phyloP scores from a whole-genome alignment of 495 filamentous ascomycete genomes.

The Thermothielavioides terrestris region DNA sequence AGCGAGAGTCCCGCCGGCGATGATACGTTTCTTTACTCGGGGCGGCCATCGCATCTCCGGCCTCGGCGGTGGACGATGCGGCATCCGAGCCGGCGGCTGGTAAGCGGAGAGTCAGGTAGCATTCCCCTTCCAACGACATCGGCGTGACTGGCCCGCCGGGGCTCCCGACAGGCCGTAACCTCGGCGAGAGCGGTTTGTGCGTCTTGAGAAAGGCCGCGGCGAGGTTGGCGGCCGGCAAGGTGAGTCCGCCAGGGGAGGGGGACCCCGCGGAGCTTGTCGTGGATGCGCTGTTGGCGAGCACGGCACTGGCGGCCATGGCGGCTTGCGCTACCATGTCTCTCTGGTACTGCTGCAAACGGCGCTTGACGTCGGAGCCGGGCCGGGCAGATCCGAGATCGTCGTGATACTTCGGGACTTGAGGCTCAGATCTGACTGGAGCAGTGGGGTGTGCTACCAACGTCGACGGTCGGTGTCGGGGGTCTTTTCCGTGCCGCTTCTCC shows the following conservation, averaged over 20 bases:
- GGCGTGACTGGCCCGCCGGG: conserved; percentile 75
- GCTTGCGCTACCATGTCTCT: conserved; percentile 52
- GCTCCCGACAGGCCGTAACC: conserved; percentile 59
- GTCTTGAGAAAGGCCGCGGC: conserved; percentile 16
- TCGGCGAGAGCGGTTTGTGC: conserved; percentile 51
- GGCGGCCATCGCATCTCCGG: background rate
- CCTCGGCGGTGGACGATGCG: background rate
- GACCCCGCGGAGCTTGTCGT: conserved; percentile 4
- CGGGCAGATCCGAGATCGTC: conserved; percentile 19
- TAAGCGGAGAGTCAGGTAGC: conserved; percentile 44
- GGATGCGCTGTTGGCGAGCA: conserved; percentile 22
- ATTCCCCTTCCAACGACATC: conserved; percentile 53
- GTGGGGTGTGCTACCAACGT: conserved; percentile 10
- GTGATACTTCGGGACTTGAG: conserved; percentile 21
- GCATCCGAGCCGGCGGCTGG: background rate
- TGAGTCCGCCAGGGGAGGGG: background rate
- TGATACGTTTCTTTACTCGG: background rate
- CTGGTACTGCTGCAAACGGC: conserved; percentile 50
- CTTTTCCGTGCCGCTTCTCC: conserved; percentile 27
- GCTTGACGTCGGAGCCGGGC: conserved; percentile 38
- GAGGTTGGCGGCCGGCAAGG: background rate
- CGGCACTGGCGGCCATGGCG: conserved; percentile 33
- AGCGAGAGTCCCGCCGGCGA: background rate
- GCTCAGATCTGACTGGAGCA: conserved; percentile 21
- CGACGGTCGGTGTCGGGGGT: conserved; percentile 8